Conservation (phyloP, 345 rosid species). For the Stellera chamaejasme region DNA sequence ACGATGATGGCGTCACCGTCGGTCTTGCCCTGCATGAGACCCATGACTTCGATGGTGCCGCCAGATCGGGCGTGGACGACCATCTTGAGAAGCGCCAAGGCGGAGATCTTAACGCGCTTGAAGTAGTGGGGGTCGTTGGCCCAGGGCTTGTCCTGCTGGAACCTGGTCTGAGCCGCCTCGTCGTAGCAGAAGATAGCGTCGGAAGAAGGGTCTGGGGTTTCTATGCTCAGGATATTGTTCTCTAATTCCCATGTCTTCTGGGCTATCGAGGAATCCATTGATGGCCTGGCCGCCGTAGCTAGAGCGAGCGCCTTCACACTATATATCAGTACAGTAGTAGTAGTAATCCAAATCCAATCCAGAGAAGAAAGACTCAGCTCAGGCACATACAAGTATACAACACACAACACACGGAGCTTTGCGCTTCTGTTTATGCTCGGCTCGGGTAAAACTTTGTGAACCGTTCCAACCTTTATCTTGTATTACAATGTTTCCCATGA, state of each 20-base stretch:
- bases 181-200: slow-evolving; percentile 85
- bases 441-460: too few relatives aligned
- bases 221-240: slow-evolving; percentile 67
- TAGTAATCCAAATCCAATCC: too few relatives aligned
- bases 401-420: too few relatives aligned
- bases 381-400: too few relatives aligned
- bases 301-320: too few relatives aligned
- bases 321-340: too few relatives aligned
- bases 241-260: slow-evolving; percentile 98
- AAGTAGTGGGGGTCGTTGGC: slow-evolving; percentile 86
- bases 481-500: too few relatives aligned
- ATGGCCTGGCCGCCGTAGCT: not conserved
- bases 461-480: too few relatives aligned
- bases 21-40: slow-evolving; percentile 97
- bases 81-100: slow-evolving; percentile 98
- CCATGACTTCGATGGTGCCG: slow-evolving; percentile 98
- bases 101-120: slow-evolving; percentile 95
- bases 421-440: too few relatives aligned
- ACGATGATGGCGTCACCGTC: slow-evolving; percentile 95
- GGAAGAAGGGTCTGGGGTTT: slow-evolving; percentile 40
- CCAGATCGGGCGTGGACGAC: slow-evolving; percentile 99
- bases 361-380: too few relatives aligned
- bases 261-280: slow-evolving; percentile 52
- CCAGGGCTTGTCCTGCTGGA: slow-evolving; percentile 97
- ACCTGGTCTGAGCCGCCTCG: slow-evolving; percentile 51